phyloP scores from a whole-genome alignment of 805 yeast species.

The Candida jianshihensis region DNA sequence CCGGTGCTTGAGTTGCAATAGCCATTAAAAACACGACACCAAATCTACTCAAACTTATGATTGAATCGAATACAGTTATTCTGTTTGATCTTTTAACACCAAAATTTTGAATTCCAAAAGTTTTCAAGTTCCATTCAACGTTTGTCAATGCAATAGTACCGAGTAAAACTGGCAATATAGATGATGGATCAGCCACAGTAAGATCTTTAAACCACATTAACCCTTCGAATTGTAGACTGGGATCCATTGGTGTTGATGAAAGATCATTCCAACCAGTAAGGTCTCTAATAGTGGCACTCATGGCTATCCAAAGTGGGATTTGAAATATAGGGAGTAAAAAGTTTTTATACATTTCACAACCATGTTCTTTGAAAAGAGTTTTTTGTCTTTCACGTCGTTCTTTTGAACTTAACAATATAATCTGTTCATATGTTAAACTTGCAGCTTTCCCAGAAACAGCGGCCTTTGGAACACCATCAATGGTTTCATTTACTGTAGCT shows the following conservation, averaged over 20 bases:
- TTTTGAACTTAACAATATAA: slow-evolving; percentile 62
- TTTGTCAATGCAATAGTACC: slow-evolving; percentile 71
- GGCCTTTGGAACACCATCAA: slow-evolving; percentile 4
- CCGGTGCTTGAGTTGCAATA: slow-evolving; percentile 78
- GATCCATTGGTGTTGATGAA: slow-evolving; percentile 39
- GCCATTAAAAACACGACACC: slow-evolving; percentile 79
- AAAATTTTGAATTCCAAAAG: slow-evolving; percentile 37
- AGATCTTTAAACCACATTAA: slow-evolving; percentile 57
- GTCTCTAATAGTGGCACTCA: slow-evolving; percentile 69
- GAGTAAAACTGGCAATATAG: slow-evolving; percentile 59
- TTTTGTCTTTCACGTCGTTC: slow-evolving; percentile 75
- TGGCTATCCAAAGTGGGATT: slow-evolving; percentile 78
- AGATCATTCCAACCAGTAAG: slow-evolving; percentile 51
- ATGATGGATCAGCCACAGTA: slow-evolving; percentile 52
- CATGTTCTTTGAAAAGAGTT: slow-evolving; percentile 53
- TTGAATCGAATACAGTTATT: slow-evolving; percentile 53
- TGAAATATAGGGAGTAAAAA: slow-evolving; percentile 71
- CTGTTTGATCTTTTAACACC: slow-evolving; percentile 38
- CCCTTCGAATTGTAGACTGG: slow-evolving; percentile 45
- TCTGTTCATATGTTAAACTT: slow-evolving; percentile 68
- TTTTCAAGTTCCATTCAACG: slow-evolving; percentile 72
- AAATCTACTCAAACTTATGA: slow-evolving; percentile 66
- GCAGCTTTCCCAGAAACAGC: slow-evolving; percentile 19
- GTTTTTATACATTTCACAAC: slow-evolving; percentile 78
- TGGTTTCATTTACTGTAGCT: slow-evolving; percentile 7